Base-by-base conservation (phyloP, 345 rosid genomes). In the Populus davidiana region DNA sequence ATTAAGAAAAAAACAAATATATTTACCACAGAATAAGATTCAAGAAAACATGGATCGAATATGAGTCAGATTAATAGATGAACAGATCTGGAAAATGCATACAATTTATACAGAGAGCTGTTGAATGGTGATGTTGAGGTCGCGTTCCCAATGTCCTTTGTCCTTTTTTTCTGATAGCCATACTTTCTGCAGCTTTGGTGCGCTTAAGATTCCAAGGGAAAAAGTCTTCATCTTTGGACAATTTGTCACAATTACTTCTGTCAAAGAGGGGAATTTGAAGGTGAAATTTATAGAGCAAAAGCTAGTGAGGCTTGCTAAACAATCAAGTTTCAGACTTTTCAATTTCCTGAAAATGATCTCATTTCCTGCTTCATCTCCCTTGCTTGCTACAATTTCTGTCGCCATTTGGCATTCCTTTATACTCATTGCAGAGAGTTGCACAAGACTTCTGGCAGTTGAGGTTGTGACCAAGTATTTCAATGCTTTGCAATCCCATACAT, bases 381-480 rank as follows among this genome's bases (percentile, higher is more conserved):
- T 54, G 7, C 14, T 20, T 17, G 44, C 69, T 49, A 81, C 63
- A 8, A 83, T 61, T 52, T 83, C 75, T 13, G 31, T 38, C 2
- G 83, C 20, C 61, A 31, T 35, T 14, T 78, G 11, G 44, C 86
- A 85, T 8, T 75, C 67, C 7, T 10, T 14, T 33, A 85, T 47
- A 6, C 23, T 75, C 72, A 83, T 35, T 39, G 12, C 73, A 20
- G 27, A 14, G 12, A 83, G 84, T 6, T 65, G 36, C 66, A 50
- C 50, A 6, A 79, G n/a, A 47, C 73, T 72, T 75, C 76, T 71
- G 18, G 83, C 85, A 0, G 74, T 63, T 18, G 78, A 63, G 33
- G 52, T 6, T 16, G 72, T n/a, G 8, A 80, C 7, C 44, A 85
- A 78, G 29, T 41, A 21, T 6, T 23, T 3, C 43, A 81, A 61